phyloP scores from a whole-genome alignment of 1,284 basidiomycete species.

The Sporisorium scitamineum region DNA sequence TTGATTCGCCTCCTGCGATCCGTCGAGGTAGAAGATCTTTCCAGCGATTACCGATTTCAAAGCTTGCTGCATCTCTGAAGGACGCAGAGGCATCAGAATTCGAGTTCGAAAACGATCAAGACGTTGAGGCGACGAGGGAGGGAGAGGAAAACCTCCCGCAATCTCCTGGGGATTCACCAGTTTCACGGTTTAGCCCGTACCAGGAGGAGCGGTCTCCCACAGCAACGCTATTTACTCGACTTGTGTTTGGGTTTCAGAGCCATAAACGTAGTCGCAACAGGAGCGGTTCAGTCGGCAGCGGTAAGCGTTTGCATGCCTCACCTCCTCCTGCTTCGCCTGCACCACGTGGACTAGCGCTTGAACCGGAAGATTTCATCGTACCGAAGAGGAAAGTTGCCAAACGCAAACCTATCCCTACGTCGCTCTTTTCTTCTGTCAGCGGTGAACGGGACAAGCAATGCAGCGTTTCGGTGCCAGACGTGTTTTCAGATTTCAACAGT shows the following conservation, averaged over 20 bases:
- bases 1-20: background rate
- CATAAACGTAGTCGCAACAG: background rate
- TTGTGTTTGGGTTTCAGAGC: conserved; percentile 2
- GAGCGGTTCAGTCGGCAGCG: background rate
- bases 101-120: background rate
- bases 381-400: conserved; percentile 2
- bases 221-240: background rate
- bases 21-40: conserved; percentile 3
- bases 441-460: background rate
- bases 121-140: background rate
- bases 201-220: background rate
- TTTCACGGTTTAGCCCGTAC: conserved; percentile 5
- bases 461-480: conserved; percentile 12
- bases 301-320: conserved; percentile 4
- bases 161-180: conserved; percentile 13
- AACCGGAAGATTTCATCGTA: background rate
- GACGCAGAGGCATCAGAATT: background rate
- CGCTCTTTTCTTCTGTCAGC: conserved; percentile 3
- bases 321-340: conserved; percentile 7
- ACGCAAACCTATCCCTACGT: conserved; percentile 29
- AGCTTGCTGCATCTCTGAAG: background rate
- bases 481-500: background rate
- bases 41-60: conserved; percentile 12
- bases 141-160: conserved; percentile 9
- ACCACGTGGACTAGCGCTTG: background rate